Evolutionary conservation across 2,329 filamentous ascomycete genomes (phyloP).

Genomic region (Ceratocystis huliohia): DNA sequence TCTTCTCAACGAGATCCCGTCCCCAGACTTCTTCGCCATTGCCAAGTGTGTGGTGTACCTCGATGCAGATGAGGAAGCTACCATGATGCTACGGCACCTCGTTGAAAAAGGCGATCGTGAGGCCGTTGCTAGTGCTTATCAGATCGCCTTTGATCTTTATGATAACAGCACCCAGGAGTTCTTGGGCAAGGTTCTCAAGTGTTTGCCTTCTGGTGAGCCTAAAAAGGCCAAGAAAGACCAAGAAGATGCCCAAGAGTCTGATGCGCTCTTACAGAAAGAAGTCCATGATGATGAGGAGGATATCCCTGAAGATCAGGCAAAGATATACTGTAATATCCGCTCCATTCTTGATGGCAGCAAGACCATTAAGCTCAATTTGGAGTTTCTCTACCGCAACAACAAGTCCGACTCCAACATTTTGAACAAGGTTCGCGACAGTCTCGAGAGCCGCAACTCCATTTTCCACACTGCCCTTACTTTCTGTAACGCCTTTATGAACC

Average conservation of each 20-base stretch:
- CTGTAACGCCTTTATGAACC: slow-evolving; percentile 98
- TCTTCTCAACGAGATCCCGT: slow-evolving; percentile 82
- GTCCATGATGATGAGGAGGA: slow-evolving; percentile 44
- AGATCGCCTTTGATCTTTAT: slow-evolving; percentile 95
- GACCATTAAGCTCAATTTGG: slow-evolving; percentile 86
- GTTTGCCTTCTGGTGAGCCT: slow-evolving; percentile 49
- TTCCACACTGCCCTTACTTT: slow-evolving; percentile 97
- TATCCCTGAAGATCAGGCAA: slow-evolving; percentile 40
- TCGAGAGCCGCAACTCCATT: slow-evolving; percentile 93
- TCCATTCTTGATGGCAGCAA: slow-evolving; percentile 74
- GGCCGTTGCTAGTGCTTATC: slow-evolving; percentile 78
- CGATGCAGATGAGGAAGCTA: slow-evolving; percentile 81
- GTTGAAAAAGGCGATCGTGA: slow-evolving; percentile 66
- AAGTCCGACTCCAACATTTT: slow-evolving; percentile 82
- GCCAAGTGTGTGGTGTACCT: slow-evolving; percentile 96
- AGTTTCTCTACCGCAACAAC: slow-evolving; percentile 94
- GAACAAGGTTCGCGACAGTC: slow-evolving; percentile 89
- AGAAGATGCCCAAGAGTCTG: slow-evolving; percentile 34
- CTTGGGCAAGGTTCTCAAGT: slow-evolving; percentile 72
- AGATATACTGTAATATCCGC: slow-evolving; percentile 50
- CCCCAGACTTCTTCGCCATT: slow-evolving; percentile 93
- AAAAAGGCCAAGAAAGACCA: slow-evolving; percentile 34
- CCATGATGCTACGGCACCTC: slow-evolving; percentile 68
- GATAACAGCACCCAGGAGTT: slow-evolving; percentile 99
- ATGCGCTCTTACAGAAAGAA: slow-evolving; percentile 38